Base-by-base conservation (phyloP, 345 rosid species). In the Kandelia obovata region DNA sequence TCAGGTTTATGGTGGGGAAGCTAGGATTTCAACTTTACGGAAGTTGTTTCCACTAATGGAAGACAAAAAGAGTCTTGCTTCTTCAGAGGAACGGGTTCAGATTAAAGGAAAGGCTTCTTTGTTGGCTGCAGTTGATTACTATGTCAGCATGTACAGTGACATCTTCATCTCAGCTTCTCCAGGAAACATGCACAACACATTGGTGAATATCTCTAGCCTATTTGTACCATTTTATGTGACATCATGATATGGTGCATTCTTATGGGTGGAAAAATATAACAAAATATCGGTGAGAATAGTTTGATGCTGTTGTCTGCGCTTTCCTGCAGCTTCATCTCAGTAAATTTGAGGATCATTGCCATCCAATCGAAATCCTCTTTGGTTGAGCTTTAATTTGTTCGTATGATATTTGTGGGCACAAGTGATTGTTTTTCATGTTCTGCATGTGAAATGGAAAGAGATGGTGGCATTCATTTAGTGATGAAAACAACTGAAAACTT, bases 1-100 rank as follows among this genome's bases (percentile, higher is more conserved):
- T 52, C 82, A 91, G 97, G 99, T 95, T 27, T 95, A 88, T 64
- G 98, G 99, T 55, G 99, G 98, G 65, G 94, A 90, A 87, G 96
- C 92, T 62, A 90, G 96, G 83, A 88, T 95, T 77, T 86, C 99
- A 30, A 70, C 87, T 35, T 74, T 95, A 71, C 79, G 90, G 71
- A 77, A 79, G 56, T 70, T 92, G 43, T 95, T 92, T 63, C 98
- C 98, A 19, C 78, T 82, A 67, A 90, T 95, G 99, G 98, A 95
- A 82, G 96, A 89, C 76, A 95, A 95, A 75, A 95, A 86, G 78
- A 95, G 94, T 67, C 91, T 95, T 16, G 87, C 97, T 30, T 88
- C 99, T 0, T 69, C 86, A 0, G 87, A 77, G 30, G 99, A 95
- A 76, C 85, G 91, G 35, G 84, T 84, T 62, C 74, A 67, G 57